Evolutionary conservation across 371 early-diverging fungal genomes (phyloP), one percentile per base, ranked within the genome.

Genomic region (Circinella minor): DNA sequence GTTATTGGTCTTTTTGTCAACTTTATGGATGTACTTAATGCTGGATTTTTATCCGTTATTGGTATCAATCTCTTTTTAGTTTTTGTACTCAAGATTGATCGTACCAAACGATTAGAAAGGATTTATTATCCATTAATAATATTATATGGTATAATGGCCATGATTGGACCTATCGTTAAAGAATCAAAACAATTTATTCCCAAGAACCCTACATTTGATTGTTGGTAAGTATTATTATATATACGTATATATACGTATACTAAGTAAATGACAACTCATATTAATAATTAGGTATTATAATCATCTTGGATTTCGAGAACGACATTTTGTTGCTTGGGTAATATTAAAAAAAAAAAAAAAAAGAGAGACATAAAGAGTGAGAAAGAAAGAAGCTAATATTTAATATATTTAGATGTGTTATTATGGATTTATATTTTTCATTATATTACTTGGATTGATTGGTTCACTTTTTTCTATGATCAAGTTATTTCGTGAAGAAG

Each of bases 41-140:
- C 71, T 11, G 18, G 63, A 3, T 71, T 70, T 27, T 47, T 80
- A 14, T 59, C 76, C 6, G 36, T 74, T 0, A 74, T 80, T 3
- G 80, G 80, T 36, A 18, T 80, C 48, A 80, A 80, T 36, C 62
- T 80, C 10, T 73, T 80, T 7, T 47, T 80, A 9, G 67, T 80
- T 2, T 77, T 80, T 65, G 80, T 80, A 1, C 27, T 71, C 18
- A 73, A 74, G 48, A 36, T 76, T 5, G 63, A 70, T 46, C 67
- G 65, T 10, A 38, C 55, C 10, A 65, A 69, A 15, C 39, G 59
- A 48, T 48, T 71, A 0, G 74, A 73, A 27, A 60, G 66, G 6
- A 59, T 43, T 36, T 76, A 76, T 49, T 73, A 71, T 49, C 69
- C 69, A 39, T 18, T n/a, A 9, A 48, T 59, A 17, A 5, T 71